Percentiles rank a stretch among this genome's conserved stretches.
phyloP scores from a whole-genome alignment of 352 stramenopile genomes.

The Phytopythium mirpurense region DNA sequence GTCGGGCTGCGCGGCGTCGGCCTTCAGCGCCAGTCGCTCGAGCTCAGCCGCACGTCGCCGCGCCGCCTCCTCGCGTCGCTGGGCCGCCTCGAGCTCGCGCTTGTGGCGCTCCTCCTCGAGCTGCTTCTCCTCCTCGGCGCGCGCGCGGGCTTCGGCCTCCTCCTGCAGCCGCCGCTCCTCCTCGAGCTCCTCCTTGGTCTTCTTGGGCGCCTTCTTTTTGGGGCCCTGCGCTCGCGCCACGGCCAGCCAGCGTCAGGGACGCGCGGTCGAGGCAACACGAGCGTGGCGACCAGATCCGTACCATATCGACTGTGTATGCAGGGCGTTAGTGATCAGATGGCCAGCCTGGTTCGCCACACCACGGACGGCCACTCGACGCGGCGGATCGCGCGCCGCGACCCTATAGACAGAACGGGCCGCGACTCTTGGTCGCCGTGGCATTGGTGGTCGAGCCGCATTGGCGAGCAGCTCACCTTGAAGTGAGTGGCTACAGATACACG shows the following conservation, averaged over 20 bases:
- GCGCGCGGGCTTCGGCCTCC: slow-evolving; percentile 55
- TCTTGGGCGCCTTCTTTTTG: slow-evolving; percentile 82
- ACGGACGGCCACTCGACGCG: too few relatives aligned
- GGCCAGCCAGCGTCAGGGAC: neutral
- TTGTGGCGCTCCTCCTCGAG: slow-evolving; percentile 61
- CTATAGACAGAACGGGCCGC: too few relatives aligned
- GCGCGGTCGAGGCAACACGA: neutral
- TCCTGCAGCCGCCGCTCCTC: slow-evolving; percentile 70
- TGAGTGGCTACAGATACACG: too few relatives aligned
- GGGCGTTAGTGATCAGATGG: too few relatives aligned
- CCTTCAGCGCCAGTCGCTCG: slow-evolving; percentile 44
- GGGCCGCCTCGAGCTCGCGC: slow-evolving; percentile 49
- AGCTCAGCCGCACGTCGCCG: slow-evolving; percentile 63
- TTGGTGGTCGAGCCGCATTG: too few relatives aligned
- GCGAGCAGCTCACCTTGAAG: too few relatives aligned
- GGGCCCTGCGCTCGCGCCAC: slow-evolving; percentile 26
- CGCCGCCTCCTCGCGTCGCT: slow-evolving; percentile 55
- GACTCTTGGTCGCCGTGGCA: too few relatives aligned
- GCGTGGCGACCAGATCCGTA: neutral
- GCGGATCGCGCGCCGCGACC: too few relatives aligned
- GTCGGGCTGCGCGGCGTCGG: slow-evolving; percentile 43
- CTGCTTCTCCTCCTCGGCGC: slow-evolving; percentile 63
- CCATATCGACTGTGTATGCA: neutral
- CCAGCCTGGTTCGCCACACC: too few relatives aligned
- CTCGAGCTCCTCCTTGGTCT: slow-evolving; percentile 78